Base-by-base conservation (phyloP, 192 early-diverging fungal species). In the Piromyces sp. region DNA sequence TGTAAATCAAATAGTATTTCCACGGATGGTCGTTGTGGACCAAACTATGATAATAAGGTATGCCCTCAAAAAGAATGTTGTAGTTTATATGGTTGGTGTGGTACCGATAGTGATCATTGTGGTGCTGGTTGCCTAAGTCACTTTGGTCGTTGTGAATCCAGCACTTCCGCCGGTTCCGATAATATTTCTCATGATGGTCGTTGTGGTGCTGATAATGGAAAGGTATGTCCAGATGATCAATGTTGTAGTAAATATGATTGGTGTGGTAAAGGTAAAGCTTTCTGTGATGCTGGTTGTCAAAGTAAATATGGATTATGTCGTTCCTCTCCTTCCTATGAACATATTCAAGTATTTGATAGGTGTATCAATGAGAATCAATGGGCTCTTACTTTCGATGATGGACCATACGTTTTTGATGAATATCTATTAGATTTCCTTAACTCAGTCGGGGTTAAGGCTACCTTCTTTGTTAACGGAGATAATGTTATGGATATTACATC, bases 381-480 rank as follows among this genome's bases (percentile, higher is more conserved):
- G 79, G 90, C 90, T 19, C 84, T 93, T 42, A 92, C 91, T 0
- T 92, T 90, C 83, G 93, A 94, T 81, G 93, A 92, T 82, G 91
- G 90, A 2, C 89, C 90, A 16, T 82, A 68, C 31, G 29, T 42
- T 19, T 30, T 82, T 81, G 83, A 80, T 28, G 81, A 80, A 30
- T 78, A 28, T 29, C 84, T 88, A 5, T 80, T 87, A 33, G 83
- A 81, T 31, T 40, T 79, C 30, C 82, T 89, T n/a, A 81, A 85
- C 17, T 16, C 3, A 2, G 82, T 83, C 16, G 82, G 80, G 26
- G 83, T 85, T 31, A 86, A 87, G 31, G 91, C 89, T 13, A 94
- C 92, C 29, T 94, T 93, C 86, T 94, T 94, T 83, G 82, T 94
- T 82, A 92, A 93, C 83, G 92, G 91, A 12, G 51, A 86, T 30